Evolutionary conservation across 2,329 filamentous ascomycete genomes (phyloP).

Genomic region (Xylaria sp.): DNA sequence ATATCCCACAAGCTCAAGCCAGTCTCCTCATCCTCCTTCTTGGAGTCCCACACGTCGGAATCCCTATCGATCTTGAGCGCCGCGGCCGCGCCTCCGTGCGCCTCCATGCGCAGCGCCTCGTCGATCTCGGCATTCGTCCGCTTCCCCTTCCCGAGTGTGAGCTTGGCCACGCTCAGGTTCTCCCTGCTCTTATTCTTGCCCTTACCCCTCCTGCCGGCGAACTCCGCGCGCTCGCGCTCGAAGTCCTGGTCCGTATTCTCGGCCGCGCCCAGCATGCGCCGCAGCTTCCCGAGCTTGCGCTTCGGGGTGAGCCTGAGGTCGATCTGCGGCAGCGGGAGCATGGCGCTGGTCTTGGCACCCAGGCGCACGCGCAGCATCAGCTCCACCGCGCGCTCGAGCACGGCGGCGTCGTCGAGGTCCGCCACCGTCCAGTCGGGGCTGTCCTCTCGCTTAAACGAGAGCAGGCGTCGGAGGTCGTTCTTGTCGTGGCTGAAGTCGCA

Average conservation of each 20-base stretch:
- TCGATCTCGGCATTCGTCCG: constrained; percentile 8
- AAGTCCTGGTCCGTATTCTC: constrained; percentile 20
- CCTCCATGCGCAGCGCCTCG: background rate
- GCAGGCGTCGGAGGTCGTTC: constrained; percentile 30
- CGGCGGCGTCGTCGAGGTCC: constrained; percentile 26
- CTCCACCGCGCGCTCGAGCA: constrained; percentile 35
- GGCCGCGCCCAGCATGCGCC: constrained; percentile 4
- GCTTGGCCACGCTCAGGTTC: background rate
- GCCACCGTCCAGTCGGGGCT: constrained; percentile 12
- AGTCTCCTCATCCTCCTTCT: background rate
- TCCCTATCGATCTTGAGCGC: background rate
- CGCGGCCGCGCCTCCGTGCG: background rate
- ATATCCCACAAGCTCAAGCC: background rate
- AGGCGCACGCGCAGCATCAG: constrained; percentile 31
- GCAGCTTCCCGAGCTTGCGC: constrained; percentile 9
- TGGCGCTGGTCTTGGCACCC: constrained; percentile 24
- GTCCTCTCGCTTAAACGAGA: constrained; percentile 20
- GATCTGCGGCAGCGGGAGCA: constrained; percentile 34
- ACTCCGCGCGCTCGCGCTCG: background rate
- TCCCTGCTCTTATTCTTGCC: background rate
- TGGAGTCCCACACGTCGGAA: background rate
- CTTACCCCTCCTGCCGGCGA: background rate
- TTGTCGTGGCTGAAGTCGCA: constrained; percentile 30
- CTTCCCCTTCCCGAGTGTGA: background rate
- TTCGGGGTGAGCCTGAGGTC: constrained; percentile 20